Conservation (phyloP, 2,329 filamentous ascomycete genomes). For the Sphaceloma murrayae region DNA sequence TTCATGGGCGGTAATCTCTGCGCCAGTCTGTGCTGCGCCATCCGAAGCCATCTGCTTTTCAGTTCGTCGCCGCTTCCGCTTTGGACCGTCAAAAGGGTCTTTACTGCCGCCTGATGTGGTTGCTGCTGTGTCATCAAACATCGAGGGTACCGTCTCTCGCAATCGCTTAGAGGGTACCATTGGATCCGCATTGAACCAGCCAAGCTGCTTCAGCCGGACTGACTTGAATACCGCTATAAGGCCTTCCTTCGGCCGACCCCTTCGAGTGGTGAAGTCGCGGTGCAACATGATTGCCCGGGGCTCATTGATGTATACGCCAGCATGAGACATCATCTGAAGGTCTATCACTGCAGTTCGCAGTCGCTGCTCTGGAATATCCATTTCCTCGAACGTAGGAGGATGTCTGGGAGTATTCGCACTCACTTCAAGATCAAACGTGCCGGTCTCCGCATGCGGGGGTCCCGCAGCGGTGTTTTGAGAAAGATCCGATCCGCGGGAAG, state of each 20-base stretch:
- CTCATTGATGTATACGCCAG: slow-evolving; percentile 39
- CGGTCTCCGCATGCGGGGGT: background rate
- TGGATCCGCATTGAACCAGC: slow-evolving; percentile 30
- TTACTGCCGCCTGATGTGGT: no score
- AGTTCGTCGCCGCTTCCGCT: no score
- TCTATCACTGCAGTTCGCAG: slow-evolving; percentile 24
- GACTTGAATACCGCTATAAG: slow-evolving; percentile 37
- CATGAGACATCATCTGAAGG: slow-evolving; percentile 26
- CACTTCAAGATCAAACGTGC: no score
- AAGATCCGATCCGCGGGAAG: no score
- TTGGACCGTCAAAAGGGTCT: no score
- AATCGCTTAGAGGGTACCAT: no score
- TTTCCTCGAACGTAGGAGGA: background rate
- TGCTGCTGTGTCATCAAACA: slow-evolving; percentile 1
- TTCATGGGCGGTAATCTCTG: no score
- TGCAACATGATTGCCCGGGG: slow-evolving; percentile 31
- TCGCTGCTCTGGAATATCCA: slow-evolving; percentile 18
- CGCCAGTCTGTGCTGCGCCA: no score
- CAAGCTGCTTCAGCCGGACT: slow-evolving; percentile 26
- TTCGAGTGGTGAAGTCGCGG: slow-evolving; percentile 22
- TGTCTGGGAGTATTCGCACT: no score
- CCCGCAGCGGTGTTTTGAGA: no score
- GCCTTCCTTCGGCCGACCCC: slow-evolving; percentile 36
- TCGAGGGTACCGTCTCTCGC: no score
- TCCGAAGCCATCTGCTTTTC: no score